Conservation (phyloP, 2,329 filamentous ascomycete genomes). For the Trichophyton benhamiae region DNA sequence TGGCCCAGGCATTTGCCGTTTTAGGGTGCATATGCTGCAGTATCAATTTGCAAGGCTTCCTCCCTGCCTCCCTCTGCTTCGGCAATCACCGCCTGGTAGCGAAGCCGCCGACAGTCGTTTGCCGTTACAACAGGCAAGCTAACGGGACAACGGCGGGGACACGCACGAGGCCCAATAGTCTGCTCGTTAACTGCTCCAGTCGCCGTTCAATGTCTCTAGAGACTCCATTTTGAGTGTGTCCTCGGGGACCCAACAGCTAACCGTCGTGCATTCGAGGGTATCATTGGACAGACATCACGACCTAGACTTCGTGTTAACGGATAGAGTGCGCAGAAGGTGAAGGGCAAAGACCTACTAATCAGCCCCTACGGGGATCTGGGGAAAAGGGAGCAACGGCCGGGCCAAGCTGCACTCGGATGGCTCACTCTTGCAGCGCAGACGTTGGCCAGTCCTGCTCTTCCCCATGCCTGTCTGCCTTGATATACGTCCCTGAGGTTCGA, state of each 20-base stretch:
- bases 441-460: neutral
- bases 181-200: neutral
- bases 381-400: neutral
- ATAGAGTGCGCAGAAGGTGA: neutral
- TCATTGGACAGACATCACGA: neutral
- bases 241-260: neutral
- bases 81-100: neutral
- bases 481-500: neutral
- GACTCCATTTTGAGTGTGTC: neutral
- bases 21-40: neutral
- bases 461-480: neutral
- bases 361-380: neutral
- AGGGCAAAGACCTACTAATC: neutral
- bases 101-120: too few relatives aligned
- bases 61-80: neutral
- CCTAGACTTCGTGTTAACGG: neutral
- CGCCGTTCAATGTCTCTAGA: neutral
- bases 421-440: neutral
- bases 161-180: neutral
- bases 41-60: neutral
- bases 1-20: neutral
- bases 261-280: neutral
- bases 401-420: neutral
- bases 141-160: too few relatives aligned
- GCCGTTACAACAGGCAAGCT: too few relatives aligned